Percentiles rank a stretch among this genome's conserved stretches.
Evolutionary conservation across 192 early-diverging fungal species (phyloP).

Genomic region (Phlyctochytrium bullatum): DNA sequence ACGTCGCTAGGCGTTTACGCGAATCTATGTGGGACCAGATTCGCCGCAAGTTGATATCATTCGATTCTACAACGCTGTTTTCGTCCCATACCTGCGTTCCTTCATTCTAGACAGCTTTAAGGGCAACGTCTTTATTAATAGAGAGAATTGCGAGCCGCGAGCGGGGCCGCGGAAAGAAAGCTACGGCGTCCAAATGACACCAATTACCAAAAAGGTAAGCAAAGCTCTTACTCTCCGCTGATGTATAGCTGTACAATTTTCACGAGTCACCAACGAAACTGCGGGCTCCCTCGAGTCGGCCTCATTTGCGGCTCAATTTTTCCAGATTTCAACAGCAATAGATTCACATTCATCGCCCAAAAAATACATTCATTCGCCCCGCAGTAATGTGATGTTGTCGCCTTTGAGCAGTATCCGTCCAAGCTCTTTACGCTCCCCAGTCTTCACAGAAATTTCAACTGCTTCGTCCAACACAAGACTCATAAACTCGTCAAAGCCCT

Average conservation of each 20-base stretch:
- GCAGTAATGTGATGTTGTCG: conserved; percentile 88
- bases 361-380: conserved; percentile 19
- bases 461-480: conserved; percentile 91
- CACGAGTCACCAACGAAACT: not conserved
- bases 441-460: conserved; percentile 79
- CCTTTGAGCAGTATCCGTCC: conserved; percentile 95
- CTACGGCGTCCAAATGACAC: not conserved
- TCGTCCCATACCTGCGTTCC: not conserved
- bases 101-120: not conserved
- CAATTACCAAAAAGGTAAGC: not conserved
- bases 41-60: not conserved
- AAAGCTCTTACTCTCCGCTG: not conserved
- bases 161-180: too few species aligned
- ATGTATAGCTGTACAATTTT: not conserved
- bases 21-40: not conserved
- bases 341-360: not conserved
- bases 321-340: not conserved
- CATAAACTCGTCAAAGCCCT: conserved; percentile 99
- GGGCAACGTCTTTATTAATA: not conserved
- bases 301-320: not conserved
- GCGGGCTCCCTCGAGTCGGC: not conserved
- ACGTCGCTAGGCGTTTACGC: not conserved
- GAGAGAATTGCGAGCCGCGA: not conserved
- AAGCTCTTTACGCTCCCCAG: conserved; percentile 67
- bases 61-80: not conserved